Conservation (phyloP, 495 filamentous ascomycete species). For the Aeminium ludgeri region DNA sequence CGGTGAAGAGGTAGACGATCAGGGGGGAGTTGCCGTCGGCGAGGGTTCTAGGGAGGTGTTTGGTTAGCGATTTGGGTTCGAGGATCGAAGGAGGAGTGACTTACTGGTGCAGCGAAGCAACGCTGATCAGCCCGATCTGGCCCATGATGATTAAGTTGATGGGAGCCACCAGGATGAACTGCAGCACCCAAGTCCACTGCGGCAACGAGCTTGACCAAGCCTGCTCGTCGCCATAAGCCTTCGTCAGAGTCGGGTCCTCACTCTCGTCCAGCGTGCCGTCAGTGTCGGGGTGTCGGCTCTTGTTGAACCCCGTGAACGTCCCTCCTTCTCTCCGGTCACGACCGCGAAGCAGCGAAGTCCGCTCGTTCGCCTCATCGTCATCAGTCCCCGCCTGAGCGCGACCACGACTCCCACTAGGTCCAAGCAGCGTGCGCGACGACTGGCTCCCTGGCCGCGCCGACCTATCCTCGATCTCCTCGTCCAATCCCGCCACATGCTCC, state of each 20-base stretch:
- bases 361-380: constrained; percentile 50
- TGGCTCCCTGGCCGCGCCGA: constrained; percentile 24
- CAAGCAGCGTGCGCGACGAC: constrained; percentile 14
- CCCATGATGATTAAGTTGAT: constrained; percentile 57
- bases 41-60: constrained; percentile 45
- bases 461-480: constrained; percentile 5
- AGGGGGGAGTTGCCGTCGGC: constrained; percentile 33
- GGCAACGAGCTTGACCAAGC: constrained; percentile 66
- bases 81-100: constrained; percentile 27
- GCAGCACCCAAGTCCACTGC: constrained; percentile 68
- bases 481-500: constrained; percentile 5
- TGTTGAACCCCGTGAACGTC: constrained; percentile 50
- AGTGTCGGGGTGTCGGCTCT: constrained; percentile 29
- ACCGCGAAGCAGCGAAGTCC: constrained; percentile 58
- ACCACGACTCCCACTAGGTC: background rate
- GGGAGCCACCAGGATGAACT: constrained; percentile 67
- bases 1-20: constrained; percentile 50
- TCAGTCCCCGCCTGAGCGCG: constrained; percentile 20
- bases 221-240: constrained; percentile 65
- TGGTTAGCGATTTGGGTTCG: constrained; percentile 44
- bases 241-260: constrained; percentile 21
- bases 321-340: background rate
- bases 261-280: constrained; percentile 23
- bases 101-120: constrained; percentile 47
- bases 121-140: constrained; percentile 57